Evolutionary conservation across 352 stramenopile species (phyloP).

Genomic region (Pythium aquatile): DNA sequence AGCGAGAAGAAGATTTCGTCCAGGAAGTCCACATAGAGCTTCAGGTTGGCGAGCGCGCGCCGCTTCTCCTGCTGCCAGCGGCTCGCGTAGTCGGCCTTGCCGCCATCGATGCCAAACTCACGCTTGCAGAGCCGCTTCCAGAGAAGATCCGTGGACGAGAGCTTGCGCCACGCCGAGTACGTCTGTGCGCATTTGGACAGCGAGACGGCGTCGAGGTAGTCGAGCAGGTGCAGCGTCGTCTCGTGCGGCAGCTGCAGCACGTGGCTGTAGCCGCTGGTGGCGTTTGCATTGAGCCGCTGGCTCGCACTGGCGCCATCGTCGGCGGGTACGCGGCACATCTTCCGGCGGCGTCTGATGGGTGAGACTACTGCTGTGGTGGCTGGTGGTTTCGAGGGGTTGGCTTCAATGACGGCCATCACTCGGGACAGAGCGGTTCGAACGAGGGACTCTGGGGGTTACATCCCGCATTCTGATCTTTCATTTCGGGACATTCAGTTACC

Average conservation of each 20-base stretch:
- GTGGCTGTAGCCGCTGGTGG: background rate
- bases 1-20: constrained; percentile 28
- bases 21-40: constrained; percentile 26
- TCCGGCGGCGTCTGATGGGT: background rate
- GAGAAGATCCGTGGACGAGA: constrained; percentile 14
- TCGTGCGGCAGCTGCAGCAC: constrained; percentile 14
- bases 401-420: constrained; percentile 3
- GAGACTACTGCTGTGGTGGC: background rate
- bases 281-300: background rate
- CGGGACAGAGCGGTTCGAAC: background rate
- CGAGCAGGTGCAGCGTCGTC: constrained; percentile 22
- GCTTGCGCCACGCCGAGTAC: constrained; percentile 11
- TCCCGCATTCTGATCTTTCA: background rate
- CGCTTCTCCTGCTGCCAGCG: constrained; percentile 24
- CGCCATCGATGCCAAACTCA: constrained; percentile 25
- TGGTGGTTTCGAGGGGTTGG: background rate
- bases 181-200: constrained; percentile 23
- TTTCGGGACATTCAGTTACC: background rate
- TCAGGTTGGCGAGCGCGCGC: constrained; percentile 16
- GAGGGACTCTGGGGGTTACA: background rate
- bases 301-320: background rate
- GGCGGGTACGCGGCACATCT: constrained; percentile 4
- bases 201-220: constrained; percentile 25
- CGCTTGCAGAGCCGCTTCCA: constrained; percentile 20
- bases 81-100: constrained; percentile 24